These are phyloP conservation scores for Pseudocercospora fuligena DNA, from an alignment of 2,329 filamentous ascomycete species.

Conservation along the genomic window DNA sequence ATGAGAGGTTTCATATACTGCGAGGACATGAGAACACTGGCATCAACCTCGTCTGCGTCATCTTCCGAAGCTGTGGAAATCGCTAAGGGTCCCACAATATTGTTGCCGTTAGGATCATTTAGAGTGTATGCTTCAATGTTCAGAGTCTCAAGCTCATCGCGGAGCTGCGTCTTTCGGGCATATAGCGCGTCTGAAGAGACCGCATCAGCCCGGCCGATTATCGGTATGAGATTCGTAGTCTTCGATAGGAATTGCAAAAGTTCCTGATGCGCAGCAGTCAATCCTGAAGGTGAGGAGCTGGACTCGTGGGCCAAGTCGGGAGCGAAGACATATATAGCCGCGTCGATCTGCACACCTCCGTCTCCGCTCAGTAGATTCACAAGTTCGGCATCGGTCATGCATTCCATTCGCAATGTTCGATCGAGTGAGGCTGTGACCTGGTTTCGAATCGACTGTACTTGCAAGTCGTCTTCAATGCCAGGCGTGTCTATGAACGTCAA, in stretches of 20 bases:
- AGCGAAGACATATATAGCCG: constrained; percentile 79
- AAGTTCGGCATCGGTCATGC: constrained; percentile 74
- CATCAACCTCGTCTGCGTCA: constrained; percentile 86
- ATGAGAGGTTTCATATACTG: constrained; percentile 84
- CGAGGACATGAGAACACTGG: constrained; percentile 88
- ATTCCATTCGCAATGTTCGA: constrained; percentile 64
- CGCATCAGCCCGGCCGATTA: constrained; percentile 78
- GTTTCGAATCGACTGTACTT: constrained; percentile 34
- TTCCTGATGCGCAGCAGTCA: constrained; percentile 25
- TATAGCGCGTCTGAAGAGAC: constrained; percentile 32
- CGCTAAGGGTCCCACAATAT: constrained; percentile 61
- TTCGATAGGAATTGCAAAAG: constrained; percentile 57
- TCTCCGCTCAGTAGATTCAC: constrained; percentile 78
- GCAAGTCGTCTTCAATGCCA: constrained; percentile 63
- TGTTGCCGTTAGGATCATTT: neutral
- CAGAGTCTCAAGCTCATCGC: constrained; percentile 20
- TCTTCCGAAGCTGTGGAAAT: constrained; percentile 74
- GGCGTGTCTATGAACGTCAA: constrained; percentile 91
- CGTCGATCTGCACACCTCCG: constrained; percentile 83
- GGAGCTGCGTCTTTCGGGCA: constrained; percentile 26
- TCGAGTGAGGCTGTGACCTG: constrained; percentile 75
- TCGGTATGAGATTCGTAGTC: constrained; percentile 82
- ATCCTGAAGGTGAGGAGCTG: neutral
- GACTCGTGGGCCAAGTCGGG: constrained; percentile 41
- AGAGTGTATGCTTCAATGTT: constrained; percentile 24